Percentiles rank a stretch among this genome's conserved stretches.
phyloP scores from a whole-genome alignment of 306 rosid species.

The Cucurbita argyrosperma region DNA sequence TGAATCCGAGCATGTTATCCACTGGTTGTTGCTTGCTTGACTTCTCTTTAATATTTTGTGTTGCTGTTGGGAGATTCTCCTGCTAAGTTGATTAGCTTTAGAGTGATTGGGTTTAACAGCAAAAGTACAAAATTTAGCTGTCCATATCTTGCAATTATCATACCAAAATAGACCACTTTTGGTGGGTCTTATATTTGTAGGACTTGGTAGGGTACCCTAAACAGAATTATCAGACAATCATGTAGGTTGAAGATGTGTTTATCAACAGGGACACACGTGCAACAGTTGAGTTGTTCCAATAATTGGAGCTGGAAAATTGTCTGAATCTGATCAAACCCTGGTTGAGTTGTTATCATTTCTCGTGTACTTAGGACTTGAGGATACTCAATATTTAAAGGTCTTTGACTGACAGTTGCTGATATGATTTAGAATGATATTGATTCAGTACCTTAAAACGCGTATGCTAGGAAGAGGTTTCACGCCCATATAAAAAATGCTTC shows the following conservation, averaged over 20 bases:
- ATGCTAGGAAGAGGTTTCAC: too few species aligned
- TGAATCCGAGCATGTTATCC: neutral
- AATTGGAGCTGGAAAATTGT: neutral
- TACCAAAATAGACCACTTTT: neutral
- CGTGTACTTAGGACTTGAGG: neutral
- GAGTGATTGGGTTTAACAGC: neutral
- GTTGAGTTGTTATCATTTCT: neutral
- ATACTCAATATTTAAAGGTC: neutral
- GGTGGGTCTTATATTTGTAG: neutral
- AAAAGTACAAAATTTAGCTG: neutral
- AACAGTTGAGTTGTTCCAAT: neutral
- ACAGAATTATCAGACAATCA: neutral
- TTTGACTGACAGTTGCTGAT: neutral
- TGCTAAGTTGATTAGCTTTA: neutral
- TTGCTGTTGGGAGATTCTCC: neutral
- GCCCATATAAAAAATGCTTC: too few species aligned
- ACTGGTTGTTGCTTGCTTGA: neutral
- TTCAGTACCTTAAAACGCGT: neutral
- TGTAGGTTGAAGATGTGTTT: neutral
- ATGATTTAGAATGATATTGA: neutral
- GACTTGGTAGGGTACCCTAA: constrained; percentile 7
- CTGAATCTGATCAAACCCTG: neutral
- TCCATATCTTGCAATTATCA: neutral
- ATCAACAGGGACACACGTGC: neutral
- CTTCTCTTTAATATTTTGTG: neutral